Evolutionary conservation across 768 basidiomycete species (phyloP).

Genomic region (Naganishia kalamii): DNA sequence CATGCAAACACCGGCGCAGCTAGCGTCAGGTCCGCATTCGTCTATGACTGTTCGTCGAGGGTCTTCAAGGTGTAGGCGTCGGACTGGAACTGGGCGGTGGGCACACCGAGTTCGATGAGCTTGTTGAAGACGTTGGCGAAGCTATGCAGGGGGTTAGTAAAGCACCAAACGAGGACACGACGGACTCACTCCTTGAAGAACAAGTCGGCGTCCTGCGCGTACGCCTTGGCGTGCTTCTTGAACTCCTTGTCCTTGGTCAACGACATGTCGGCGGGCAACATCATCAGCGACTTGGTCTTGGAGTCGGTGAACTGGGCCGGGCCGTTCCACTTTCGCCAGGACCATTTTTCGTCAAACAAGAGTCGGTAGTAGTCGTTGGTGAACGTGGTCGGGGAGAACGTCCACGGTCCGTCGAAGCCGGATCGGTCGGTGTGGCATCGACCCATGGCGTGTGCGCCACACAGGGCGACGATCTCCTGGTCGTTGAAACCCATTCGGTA

Average conservation of each 20-base stretch:
- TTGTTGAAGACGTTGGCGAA: constrained; percentile 71
- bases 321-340: constrained; percentile 68
- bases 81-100: constrained; percentile 64
- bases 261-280: constrained; percentile 90
- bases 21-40: neutral
- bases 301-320: constrained; percentile 93
- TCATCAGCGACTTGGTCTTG: constrained; percentile 81
- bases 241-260: constrained; percentile 84
- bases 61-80: constrained; percentile 72
- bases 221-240: constrained; percentile 78
- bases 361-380: constrained; percentile 83
- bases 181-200: constrained; percentile 86
- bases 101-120: constrained; percentile 91
- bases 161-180: neutral
- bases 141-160: constrained; percentile 48
- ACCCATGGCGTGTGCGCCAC: constrained; percentile 90
- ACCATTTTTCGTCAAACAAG: constrained; percentile 75
- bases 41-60: constrained; percentile 47
- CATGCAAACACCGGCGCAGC: neutral
- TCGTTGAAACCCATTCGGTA: constrained; percentile 95
- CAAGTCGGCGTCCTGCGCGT: constrained; percentile 72
- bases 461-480: constrained; percentile 92
- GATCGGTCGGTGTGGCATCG: constrained; percentile 70
- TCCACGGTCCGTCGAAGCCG: constrained; percentile 51
- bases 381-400: constrained; percentile 82